These are phyloP conservation scores for Malus asiatica DNA, from an alignment of 306 rosid species.

Conservation along the genomic window DNA sequence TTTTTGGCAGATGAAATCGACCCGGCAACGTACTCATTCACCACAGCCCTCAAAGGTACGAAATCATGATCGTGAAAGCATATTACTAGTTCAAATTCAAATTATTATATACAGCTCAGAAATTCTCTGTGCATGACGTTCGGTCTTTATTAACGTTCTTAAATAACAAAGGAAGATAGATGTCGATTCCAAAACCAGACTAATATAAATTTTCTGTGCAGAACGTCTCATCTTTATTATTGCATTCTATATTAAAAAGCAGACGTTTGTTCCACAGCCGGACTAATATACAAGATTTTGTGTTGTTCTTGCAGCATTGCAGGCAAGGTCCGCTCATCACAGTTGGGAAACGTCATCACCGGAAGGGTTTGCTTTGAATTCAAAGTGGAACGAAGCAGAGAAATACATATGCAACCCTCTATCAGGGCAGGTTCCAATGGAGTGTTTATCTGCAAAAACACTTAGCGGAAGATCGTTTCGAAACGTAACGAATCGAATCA, in stretches of 20 bases:
- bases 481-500: constrained; percentile 45
- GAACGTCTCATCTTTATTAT: background rate
- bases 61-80: background rate
- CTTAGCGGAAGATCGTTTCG: constrained; percentile 77
- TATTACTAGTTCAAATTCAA: background rate
- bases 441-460: constrained; percentile 91
- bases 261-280: background rate
- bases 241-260: background rate
- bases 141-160: too few relatives aligned
- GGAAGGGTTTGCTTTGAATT: constrained; percentile 84
- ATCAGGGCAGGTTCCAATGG: constrained; percentile 89
- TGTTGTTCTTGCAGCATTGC: constrained; percentile 56
- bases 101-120: too few relatives aligned
- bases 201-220: background rate
- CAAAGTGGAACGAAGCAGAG: constrained; percentile 98
- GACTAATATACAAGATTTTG: background rate
- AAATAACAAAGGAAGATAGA: too few relatives aligned
- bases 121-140: too few relatives aligned
- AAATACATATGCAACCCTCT: constrained; percentile 86
- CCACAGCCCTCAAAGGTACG: constrained; percentile 77
- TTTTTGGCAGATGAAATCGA: constrained; percentile 74
- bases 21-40: constrained; percentile 89
- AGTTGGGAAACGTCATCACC: constrained; percentile 79
- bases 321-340: constrained; percentile 51
- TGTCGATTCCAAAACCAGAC: background rate